Percentiles rank a stretch among this genome's conserved stretches.
phyloP scores from a whole-genome alignment of 306 rosid species.

The Amphicarpaea edgeworthii region DNA sequence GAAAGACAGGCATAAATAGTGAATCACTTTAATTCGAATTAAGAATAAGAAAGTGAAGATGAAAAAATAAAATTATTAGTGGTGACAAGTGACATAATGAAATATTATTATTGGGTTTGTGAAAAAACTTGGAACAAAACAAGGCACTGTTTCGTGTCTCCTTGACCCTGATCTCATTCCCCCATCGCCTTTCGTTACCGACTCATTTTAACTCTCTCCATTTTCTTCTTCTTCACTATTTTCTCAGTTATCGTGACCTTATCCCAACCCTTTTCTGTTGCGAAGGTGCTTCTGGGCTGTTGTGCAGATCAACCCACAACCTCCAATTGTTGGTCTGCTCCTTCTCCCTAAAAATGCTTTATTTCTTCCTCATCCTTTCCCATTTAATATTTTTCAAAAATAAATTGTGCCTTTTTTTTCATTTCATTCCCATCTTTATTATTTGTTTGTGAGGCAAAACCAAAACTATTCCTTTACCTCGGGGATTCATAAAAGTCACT shows the following conservation, averaged over 20 bases:
- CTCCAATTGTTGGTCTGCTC: not conserved
- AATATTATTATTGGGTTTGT: slow-evolving; percentile 29
- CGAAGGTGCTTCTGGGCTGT: not conserved
- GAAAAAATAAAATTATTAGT: not conserved
- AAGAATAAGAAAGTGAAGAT: not conserved
- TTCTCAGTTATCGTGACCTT: slow-evolving; percentile 1
- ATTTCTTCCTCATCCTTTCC: not conserved
- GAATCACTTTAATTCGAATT: not conserved
- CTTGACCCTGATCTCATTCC: slow-evolving; percentile 39
- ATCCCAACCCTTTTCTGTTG: slow-evolving; percentile 4
- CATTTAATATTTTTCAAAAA: not conserved
- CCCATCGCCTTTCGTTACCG: slow-evolving; percentile 34
- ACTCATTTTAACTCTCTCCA: not conserved
- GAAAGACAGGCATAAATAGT: not conserved
- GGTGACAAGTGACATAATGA: slow-evolving; percentile 19
- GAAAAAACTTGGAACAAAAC: slow-evolving; percentile 20
- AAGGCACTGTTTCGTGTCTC: slow-evolving; percentile 36
- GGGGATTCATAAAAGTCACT: slow-evolving; percentile 29
- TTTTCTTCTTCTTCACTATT: not conserved
- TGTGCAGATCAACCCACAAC: slow-evolving; percentile 41
- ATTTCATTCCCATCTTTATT: slow-evolving; percentile 10
- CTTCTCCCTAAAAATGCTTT: slow-evolving; percentile 18
- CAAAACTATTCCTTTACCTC: slow-evolving; percentile 3
- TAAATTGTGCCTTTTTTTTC: slow-evolving; percentile 3
- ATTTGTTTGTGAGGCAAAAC: not conserved